Base-by-base conservation (phyloP, 345 rosid species). In the Durio zibethinus region DNA sequence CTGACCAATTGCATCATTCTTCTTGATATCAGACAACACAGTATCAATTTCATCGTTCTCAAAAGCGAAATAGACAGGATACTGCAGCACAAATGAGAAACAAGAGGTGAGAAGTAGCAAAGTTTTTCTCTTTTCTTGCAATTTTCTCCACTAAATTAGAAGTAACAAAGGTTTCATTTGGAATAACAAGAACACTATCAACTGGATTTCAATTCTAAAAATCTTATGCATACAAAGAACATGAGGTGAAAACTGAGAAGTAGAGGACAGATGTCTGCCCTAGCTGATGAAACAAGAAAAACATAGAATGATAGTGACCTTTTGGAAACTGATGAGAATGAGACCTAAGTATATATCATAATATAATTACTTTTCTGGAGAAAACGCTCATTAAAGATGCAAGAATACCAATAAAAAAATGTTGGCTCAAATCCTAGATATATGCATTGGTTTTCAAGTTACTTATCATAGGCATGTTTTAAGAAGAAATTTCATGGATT, bases 41-140 rank as follows among this genome's bases (percentile, higher is more conserved):
- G 87, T 80, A 77, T 88, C 86, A 78, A 94, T 87, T 76, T 92
- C 92, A 76, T 93, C 94, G 83, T 93, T 83, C 90, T 93, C 99
- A 82, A 92, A 96, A 7, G 97, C 94, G 74, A 96, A 96, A 87
- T 96, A 96, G 56, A 92, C 98, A 31, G 99, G 99, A 86, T 85
- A 96, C 99, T 96, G 90, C 67, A 65, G 63, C 29, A 77, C 50
- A 83, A 70, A 12, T n/a, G n/a, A n/a, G n/a, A n/a, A n/a, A n/a
- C 54, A 4, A 69, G 72, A 12, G 5, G 52, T 11, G 29, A 42
- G n/a, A 15, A 43, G 66, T 20, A 43, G 69, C 66, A 60, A 18
- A 50, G 27, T 5, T 10, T 5, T 53, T 16, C 12, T 40, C 50
- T 59, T 72, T 62, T 60, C 40, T 35, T 15, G 29, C 23, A 25